phyloP scores from a whole-genome alignment of 305 asterid species.

The Plantago coronopus region DNA sequence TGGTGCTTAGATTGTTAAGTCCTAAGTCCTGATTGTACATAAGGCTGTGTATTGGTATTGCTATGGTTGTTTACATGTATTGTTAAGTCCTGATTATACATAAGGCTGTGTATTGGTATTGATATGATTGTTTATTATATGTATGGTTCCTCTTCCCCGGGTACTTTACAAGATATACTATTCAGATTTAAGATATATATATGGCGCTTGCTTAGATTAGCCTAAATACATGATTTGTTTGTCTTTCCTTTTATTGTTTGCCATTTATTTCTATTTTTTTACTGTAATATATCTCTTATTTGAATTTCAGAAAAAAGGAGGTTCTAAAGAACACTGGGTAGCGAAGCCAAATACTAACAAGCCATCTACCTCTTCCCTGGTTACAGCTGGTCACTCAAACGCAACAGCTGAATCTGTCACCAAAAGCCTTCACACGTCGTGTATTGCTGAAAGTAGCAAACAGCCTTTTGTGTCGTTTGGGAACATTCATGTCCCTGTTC shows the following conservation, averaged over 20 bases:
- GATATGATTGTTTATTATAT: too few relatives aligned
- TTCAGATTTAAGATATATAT: too few relatives aligned
- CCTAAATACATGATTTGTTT: neutral
- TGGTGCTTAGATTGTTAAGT: too few relatives aligned
- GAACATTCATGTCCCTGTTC: conserved; percentile 34
- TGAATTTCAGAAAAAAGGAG: conserved; percentile 47
- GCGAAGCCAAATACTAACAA: conserved; percentile 35
- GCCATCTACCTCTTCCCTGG: conserved; percentile 31
- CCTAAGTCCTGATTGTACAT: too few relatives aligned
- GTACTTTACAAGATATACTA: too few relatives aligned
- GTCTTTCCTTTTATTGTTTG: neutral
- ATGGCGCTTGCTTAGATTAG: too few relatives aligned
- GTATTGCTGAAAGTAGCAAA: conserved; percentile 44
- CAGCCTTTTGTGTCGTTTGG: conserved; percentile 40
- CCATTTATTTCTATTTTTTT: neutral
- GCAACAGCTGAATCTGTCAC: conserved; percentile 40
- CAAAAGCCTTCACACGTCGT: conserved; percentile 35
- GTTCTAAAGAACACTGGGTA: conserved; percentile 45
- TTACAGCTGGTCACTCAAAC: conserved; percentile 32
- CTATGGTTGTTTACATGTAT: too few relatives aligned
- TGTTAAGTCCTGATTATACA: too few relatives aligned
- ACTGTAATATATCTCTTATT: conserved; percentile 12
- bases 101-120: too few relatives aligned
- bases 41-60: too few relatives aligned
- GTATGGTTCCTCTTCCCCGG: too few relatives aligned